Conservation (phyloP, 1,284 basidiomycete species). For the Naganishia sp. region DNA sequence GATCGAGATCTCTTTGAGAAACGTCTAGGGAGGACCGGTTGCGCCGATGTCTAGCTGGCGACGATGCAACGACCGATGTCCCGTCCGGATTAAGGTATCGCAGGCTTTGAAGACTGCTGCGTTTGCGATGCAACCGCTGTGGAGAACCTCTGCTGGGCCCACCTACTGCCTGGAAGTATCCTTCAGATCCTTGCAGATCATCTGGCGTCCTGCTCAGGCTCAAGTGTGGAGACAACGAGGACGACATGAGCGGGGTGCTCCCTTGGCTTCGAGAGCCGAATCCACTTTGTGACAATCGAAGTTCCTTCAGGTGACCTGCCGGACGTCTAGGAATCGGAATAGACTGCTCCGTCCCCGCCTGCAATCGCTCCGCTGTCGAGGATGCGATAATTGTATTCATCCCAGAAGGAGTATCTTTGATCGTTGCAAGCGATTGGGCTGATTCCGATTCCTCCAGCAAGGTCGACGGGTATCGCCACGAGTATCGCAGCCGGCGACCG, state of each 20-base stretch:
- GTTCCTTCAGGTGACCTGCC: conserved; percentile 16
- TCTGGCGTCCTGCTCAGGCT: conserved; percentile 7
- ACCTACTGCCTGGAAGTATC: background rate
- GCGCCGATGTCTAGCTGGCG: conserved; percentile 20
- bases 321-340: conserved; percentile 9
- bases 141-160: background rate
- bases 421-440: background rate
- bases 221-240: conserved; percentile 15
- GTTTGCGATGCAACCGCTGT: conserved; percentile 21
- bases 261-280: conserved; percentile 2
- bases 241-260: background rate
- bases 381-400: background rate
- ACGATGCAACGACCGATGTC: conserved; percentile 13
- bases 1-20: background rate
- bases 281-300: conserved; percentile 17
- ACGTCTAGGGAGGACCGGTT: conserved; percentile 12
- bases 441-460: conserved; percentile 22
- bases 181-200: conserved; percentile 4
- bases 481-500: background rate
- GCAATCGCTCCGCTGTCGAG: background rate
- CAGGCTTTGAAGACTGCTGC: conserved; percentile 29
- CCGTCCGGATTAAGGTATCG: conserved; percentile 26
- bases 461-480: conserved; percentile 16
- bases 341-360: background rate
- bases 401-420: background rate